Percentiles rank a stretch among this genome's conserved stretches.
phyloP scores from a whole-genome alignment of 176 grass and related monocot genomes.

The Aechmea fasciata region DNA sequence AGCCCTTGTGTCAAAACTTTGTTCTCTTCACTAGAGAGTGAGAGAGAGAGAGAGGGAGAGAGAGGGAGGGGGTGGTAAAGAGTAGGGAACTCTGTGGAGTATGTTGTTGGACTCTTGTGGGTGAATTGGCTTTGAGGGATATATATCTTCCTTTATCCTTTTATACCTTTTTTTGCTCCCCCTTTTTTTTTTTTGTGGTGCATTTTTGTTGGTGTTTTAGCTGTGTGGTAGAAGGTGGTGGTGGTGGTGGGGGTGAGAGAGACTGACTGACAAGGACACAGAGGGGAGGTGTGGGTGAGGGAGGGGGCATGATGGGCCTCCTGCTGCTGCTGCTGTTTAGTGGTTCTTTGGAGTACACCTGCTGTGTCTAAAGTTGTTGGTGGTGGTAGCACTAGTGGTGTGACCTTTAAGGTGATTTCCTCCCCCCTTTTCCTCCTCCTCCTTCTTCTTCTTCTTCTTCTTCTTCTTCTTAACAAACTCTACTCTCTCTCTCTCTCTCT shows the following conservation, averaged over 20 bases:
- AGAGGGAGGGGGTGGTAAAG: neutral
- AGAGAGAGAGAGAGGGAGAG: neutral
- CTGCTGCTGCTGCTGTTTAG: neutral
- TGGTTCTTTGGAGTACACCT: constrained; percentile 14
- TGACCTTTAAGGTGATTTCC: constrained; percentile 34
- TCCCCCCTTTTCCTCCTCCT: constrained; percentile 6
- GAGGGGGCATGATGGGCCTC: constrained; percentile 5
- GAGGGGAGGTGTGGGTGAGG: constrained; percentile 11
- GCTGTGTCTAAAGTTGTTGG: neutral
- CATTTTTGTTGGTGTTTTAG: neutral
- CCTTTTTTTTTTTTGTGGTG: too few relatives aligned
- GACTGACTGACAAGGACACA: constrained; percentile 7
- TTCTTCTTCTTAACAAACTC: constrained; percentile 12
- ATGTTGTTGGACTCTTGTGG: constrained; percentile 9
- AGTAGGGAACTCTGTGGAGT: neutral
- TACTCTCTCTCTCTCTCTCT: constrained; percentile 2
- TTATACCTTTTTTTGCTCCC: neutral
- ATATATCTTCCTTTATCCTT: constrained; percentile 31
- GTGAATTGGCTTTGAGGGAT: constrained; percentile 30
- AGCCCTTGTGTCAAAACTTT: constrained; percentile 10
- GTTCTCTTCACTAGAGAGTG: constrained; percentile 7
- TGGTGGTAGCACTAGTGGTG: constrained; percentile 16
- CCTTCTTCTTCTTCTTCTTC: constrained; percentile 9
- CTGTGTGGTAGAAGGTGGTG: constrained; percentile 8
- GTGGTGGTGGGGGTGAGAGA: neutral